Percentiles rank a stretch among this genome's conserved stretches.
phyloP scores from a whole-genome alignment of 163 green algal species.

The Trebouxia gelatinosa region DNA sequence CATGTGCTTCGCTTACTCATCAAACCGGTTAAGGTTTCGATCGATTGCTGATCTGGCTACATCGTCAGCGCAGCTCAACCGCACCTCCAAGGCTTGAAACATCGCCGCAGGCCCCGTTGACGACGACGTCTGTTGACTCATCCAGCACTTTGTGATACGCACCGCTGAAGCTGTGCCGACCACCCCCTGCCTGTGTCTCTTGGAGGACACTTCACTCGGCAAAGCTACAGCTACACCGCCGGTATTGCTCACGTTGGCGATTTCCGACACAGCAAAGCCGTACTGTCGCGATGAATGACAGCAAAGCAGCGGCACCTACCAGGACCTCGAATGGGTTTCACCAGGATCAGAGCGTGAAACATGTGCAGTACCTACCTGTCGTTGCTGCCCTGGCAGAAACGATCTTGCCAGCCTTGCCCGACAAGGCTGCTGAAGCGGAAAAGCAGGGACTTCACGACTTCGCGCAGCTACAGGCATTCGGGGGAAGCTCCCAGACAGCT shows the following conservation, averaged over 20 bases:
- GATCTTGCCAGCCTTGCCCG: background rate
- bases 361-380: background rate
- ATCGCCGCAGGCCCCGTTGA: too few relatives aligned
- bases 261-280: background rate
- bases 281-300: background rate
- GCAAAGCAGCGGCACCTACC: background rate
- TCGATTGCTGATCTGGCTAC: too few relatives aligned
- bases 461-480: background rate
- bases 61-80: too few relatives aligned
- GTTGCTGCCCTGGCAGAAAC: constrained; percentile 5
- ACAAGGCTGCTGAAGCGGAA: background rate
- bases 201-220: too few relatives aligned
- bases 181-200: too few relatives aligned
- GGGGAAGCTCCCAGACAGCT: background rate
- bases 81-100: too few relatives aligned
- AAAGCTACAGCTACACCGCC: background rate
- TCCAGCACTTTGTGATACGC: too few relatives aligned
- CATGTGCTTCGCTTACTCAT: too few relatives aligned
- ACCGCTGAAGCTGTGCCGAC: too few relatives aligned
- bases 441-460: background rate
- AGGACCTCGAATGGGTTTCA: background rate
- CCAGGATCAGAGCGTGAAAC: background rate
- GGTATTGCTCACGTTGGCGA: background rate
- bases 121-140: too few relatives aligned
- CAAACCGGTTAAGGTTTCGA: too few relatives aligned